Base-by-base conservation (phyloP, 2,329 filamentous ascomycete genomes). In the Hyphodiscus sp. region DNA sequence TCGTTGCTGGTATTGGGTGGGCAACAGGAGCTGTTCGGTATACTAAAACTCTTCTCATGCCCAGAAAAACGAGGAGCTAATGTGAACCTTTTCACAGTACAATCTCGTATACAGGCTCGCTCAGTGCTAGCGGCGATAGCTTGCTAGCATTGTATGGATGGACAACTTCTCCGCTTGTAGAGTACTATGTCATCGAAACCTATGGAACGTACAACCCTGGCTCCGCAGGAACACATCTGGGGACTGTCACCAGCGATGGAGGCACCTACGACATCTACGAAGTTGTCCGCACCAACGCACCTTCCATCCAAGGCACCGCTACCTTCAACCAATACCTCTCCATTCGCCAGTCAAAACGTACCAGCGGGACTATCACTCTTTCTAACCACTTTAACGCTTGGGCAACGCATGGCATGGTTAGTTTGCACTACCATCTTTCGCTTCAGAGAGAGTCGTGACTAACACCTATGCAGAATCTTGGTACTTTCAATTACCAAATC, bases 151-250 rank as follows among this genome's bases (percentile, higher is more conserved):
- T 26, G 8, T 26, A 26, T 26, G 23, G 23, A 26, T 26, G 23
- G 23, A 26, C 23, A 4, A 26, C 23, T 26, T 26, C 23, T 8
- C 23, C 23, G 8, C 23, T 26, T 26, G 23, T 77, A 53, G 72
- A 60, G 43, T 77, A 73, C 59, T 82, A 82, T 68, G 76, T 82
- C 53, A 71, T 82, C 57, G 79, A 83, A 56, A 67, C 71, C 20
- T 76, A 74, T 61, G 76, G 75, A 50, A 74, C 72, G 43, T 76
- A 80, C 63, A 71, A 78, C 45, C 77, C 77, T 1, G 71, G 71
- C 53, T 72, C 74, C 61, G 76, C 70, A 13, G 72, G 72, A 56
- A 74, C 71, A 1, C 68, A 70, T 55, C 76, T 76, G 63, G 80
- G 78, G 26, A 73, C 73, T 51, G 73, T 82, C 58, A 73, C 69